Conservation (phyloP, 306 rosid species). For the Cicer pinnatifidum region DNA sequence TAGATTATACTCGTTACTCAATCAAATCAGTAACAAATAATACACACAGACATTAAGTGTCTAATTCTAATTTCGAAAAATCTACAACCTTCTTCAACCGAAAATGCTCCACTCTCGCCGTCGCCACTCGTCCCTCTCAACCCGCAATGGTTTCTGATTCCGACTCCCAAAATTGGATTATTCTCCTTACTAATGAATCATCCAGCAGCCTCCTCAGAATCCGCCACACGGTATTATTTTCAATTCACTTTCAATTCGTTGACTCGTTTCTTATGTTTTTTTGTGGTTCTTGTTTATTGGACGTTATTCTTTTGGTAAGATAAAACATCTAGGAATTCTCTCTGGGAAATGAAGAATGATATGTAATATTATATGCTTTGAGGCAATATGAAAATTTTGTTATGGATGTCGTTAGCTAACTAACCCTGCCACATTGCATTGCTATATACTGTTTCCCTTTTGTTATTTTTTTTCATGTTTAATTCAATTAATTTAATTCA, state of each 20-base stretch:
- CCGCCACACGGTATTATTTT: conserved; percentile 81
- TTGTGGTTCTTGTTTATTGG: too few species aligned
- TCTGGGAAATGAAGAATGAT: background rate
- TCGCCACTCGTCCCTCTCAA: conserved; percentile 59
- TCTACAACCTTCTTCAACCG: conserved; percentile 34
- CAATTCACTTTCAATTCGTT: background rate
- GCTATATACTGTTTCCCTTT: background rate
- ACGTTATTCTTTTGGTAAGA: too few species aligned
- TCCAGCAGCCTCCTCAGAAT: conserved; percentile 79
- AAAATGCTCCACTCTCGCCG: conserved; percentile 50
- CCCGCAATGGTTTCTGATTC: conserved; percentile 43
- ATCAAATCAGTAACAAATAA: conserved; percentile 1
- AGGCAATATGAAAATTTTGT: background rate
- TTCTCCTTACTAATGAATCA: conserved; percentile 85
- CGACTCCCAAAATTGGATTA: conserved; percentile 36
- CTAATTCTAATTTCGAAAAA: background rate
- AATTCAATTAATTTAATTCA: background rate
- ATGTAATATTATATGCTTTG: background rate
- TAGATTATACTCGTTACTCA: background rate
- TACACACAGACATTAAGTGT: background rate
- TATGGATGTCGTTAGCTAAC: conserved; percentile 8
- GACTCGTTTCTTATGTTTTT: too few species aligned
- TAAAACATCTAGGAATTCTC: too few species aligned
- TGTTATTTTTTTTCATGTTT: background rate
- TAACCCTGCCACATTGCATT: background rate